A percentile compares a stretch with the other conserved stretches of the same genome.
phyloP scores from a whole-genome alignment of 78 protist genomes.

The Dictyostelium brefeldianum region DNA sequence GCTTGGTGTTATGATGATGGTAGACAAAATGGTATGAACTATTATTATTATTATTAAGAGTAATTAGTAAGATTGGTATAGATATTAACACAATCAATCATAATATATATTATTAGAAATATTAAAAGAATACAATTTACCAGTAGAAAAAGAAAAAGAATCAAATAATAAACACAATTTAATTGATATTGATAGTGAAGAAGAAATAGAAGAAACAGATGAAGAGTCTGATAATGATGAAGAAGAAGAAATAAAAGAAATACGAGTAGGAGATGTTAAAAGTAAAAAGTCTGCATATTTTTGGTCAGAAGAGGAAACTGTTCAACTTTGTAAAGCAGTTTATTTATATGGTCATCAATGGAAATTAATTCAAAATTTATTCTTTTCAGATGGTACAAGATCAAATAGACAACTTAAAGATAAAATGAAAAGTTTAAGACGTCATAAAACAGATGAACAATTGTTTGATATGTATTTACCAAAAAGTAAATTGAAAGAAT shows the following conservation, averaged over 20 bases:
- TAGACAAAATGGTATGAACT: background rate
- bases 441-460: no score
- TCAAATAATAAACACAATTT: background rate
- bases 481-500: background rate
- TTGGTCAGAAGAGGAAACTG: background rate
- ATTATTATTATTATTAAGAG: no score
- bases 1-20: constrained; percentile 11
- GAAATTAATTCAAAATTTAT: background rate
- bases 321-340: background rate
- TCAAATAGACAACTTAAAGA: constrained; percentile 4
- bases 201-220: background rate
- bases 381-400: no score
- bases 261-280: no score
- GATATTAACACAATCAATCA: no score
- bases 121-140: no score
- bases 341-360: background rate
- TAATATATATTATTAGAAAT: no score
- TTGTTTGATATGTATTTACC: no score
- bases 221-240: background rate
- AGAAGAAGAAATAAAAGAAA: no score
- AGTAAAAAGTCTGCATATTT: background rate
- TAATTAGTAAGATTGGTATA: no score
- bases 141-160: no score
- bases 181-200: background rate
- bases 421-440: background rate